Evolutionary conservation across 148 eudicot species (phyloP), one percentile per base, ranked within the genome.

Genomic region (Camellia granthamiana): DNA sequence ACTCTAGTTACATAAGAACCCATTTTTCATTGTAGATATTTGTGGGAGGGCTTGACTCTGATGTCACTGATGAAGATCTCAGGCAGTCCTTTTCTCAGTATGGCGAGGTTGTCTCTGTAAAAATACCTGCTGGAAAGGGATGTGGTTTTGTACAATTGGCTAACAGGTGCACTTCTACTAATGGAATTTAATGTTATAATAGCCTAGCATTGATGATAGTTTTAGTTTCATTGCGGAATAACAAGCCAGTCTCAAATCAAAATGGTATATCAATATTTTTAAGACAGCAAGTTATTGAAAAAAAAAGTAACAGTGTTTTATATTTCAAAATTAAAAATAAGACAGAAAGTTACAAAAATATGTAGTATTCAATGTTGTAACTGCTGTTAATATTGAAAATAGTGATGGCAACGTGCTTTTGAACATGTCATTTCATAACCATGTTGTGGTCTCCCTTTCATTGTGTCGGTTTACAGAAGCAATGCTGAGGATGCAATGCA

Each of bases 81-180:
- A 87, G 87, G 68, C 86, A 90, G 82, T 71, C 90, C 23, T 90
- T 90, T 80, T 78, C 79, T 74, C 88, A 85, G 56, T 89, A 69
- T 89, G 93, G 93, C 6, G 88, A 90, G 72, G 86, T 90, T 67
- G 66, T 86, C 74, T 87, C 89, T 63, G 86, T 90, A 18, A 90
- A 90, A 84, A 90, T 90, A 70, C 93, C 93, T 18, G 67, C 81
- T 64, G 90, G 90, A 78, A 90, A 89, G 76, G 90, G 91, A 80
- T 90, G 93, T 81, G 93, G 91, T 75, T 90, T 90, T 80, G 93
- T 90, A 13, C 91, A 89, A 79, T 90, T 89, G 84, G 84, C 85
- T 19, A 81, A 83, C 84, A 87, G 93, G 93, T 90, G 80, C 63
- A 18, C 42, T 43, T 66, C 47, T 75, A 21, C 15, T 23, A 64